Evolutionary conservation across 352 stramenopile genomes (phyloP).

Genomic region (Pythium angustatum): DNA sequence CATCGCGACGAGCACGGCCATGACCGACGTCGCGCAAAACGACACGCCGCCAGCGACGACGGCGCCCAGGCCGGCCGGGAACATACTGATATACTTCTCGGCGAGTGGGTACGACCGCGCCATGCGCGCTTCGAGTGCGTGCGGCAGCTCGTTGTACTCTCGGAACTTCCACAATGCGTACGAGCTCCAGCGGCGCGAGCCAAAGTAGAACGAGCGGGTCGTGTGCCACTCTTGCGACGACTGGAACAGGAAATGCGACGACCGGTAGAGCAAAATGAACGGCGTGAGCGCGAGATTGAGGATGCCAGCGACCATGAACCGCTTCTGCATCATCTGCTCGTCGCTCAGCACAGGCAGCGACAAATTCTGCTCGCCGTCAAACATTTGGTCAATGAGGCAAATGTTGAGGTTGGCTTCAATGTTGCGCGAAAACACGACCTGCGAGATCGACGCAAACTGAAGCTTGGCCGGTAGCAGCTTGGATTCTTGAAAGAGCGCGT

Average conservation of each 20-base stretch:
- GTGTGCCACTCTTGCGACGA: slow-evolving; percentile 96
- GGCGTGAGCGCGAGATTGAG: slow-evolving; percentile 95
- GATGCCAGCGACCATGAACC: slow-evolving; percentile 93
- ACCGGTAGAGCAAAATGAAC: slow-evolving; percentile 97
- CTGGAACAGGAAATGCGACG: slow-evolving; percentile 96
- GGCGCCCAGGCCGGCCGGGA: slow-evolving; percentile 87
- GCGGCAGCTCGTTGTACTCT: slow-evolving; percentile 99
- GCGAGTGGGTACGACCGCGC: slow-evolving; percentile 91
- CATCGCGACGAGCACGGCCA: slow-evolving; percentile 92
- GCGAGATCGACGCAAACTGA: slow-evolving; percentile 71
- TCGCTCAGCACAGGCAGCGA: slow-evolving; percentile 92
- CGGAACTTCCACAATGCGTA: slow-evolving; percentile 92
- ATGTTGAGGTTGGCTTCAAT: slow-evolving; percentile 96
- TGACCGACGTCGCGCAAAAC: slow-evolving; percentile 96
- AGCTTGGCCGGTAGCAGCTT: slow-evolving; percentile 69
- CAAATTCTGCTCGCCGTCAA: slow-evolving; percentile 80
- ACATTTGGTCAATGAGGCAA: slow-evolving; percentile 97
- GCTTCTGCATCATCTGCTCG: slow-evolving; percentile 88
- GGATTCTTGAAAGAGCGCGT: slow-evolving; percentile 90
- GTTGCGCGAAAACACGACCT: slow-evolving; percentile 86
- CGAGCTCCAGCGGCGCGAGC: slow-evolving; percentile 92
- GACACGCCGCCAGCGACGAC: slow-evolving; percentile 92
- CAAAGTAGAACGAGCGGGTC: slow-evolving; percentile 92
- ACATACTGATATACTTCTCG: slow-evolving; percentile 94
- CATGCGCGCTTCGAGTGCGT: slow-evolving; percentile 94